phyloP scores from a whole-genome alignment of 352 stramenopile species.

The Pythium myriotylum region DNA sequence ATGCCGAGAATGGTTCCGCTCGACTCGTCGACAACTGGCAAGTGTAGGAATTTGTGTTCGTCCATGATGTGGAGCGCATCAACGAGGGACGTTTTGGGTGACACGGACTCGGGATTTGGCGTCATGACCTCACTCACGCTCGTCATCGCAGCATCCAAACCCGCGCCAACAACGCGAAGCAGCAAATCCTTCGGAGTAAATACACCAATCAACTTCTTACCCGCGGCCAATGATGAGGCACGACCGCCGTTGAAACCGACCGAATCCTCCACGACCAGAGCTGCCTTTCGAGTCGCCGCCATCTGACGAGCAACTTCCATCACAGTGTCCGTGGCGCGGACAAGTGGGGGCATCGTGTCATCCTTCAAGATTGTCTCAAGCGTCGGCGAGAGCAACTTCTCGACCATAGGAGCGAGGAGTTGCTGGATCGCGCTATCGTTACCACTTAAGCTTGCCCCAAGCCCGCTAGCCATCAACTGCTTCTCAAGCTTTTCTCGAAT shows the following conservation, averaged over 20 bases:
- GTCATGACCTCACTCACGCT: slow-evolving; percentile 96
- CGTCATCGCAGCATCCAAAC: slow-evolving; percentile 89
- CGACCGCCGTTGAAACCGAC: slow-evolving; percentile 11
- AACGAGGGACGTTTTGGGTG: slow-evolving; percentile 92
- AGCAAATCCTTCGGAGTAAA: slow-evolving; percentile 98
- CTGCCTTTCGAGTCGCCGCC: slow-evolving; percentile 79
- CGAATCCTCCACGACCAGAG: slow-evolving; percentile 75
- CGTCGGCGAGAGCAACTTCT: slow-evolving; percentile 85
- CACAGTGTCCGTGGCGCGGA: slow-evolving; percentile 75
- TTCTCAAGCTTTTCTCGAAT: slow-evolving; percentile 80
- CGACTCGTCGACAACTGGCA: slow-evolving; percentile 93
- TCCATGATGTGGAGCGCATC: slow-evolving; percentile 98
- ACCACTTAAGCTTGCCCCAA: slow-evolving; percentile 50
- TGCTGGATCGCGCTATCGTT: slow-evolving; percentile 72
- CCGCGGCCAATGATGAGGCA: slow-evolving; percentile 38
- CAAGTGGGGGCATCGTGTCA: slow-evolving; percentile 74
- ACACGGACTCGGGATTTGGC: slow-evolving; percentile 93
- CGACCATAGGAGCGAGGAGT: slow-evolving; percentile 80
- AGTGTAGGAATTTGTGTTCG: slow-evolving; percentile 96
- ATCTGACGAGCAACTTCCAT: slow-evolving; percentile 89
- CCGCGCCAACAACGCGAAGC: slow-evolving; percentile 92
- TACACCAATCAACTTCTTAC: slow-evolving; percentile 93
- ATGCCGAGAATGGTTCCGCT: slow-evolving; percentile 79
- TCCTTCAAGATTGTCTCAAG: slow-evolving; percentile 83
- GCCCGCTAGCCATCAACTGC: slow-evolving; percentile 61